phyloP scores from a whole-genome alignment of 2,329 filamentous ascomycete genomes.

The Plenodomus tracheiphilus region DNA sequence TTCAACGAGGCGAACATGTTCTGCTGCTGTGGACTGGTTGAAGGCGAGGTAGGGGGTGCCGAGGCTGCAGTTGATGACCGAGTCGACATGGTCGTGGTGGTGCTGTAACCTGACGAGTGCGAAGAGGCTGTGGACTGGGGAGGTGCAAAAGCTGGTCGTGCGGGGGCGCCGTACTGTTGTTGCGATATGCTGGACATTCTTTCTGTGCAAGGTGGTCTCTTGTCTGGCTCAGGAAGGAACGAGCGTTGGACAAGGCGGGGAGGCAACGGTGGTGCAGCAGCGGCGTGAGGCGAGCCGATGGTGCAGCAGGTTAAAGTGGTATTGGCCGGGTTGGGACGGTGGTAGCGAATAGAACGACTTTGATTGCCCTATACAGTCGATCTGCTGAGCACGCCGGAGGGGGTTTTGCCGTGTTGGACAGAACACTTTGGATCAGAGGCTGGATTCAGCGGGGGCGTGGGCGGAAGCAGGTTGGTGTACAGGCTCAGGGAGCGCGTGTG shows the following conservation, averaged over 20 bases:
- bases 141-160: conserved; percentile 42
- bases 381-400: conserved; percentile 10
- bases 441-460: conserved; percentile 9
- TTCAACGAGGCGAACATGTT: conserved; percentile 37
- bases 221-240: not conserved
- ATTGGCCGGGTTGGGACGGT: not conserved
- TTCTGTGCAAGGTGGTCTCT: not conserved
- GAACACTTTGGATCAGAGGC: not conserved
- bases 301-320: conserved; percentile 19
- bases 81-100: conserved; percentile 45
- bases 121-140: conserved; percentile 36
- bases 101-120: conserved; percentile 45
- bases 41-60: conserved; percentile 42
- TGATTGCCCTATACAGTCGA: conserved; percentile 22
- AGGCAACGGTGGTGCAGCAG: conserved; percentile 1
- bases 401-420: conserved; percentile 9
- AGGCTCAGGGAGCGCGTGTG: conserved; percentile 6
- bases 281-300: conserved; percentile 10
- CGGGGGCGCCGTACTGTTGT: conserved; percentile 20
- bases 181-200: conserved; percentile 26
- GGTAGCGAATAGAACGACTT: conserved; percentile 18
- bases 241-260: conserved; percentile 1
- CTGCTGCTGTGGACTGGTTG: conserved; percentile 36
- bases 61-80: conserved; percentile 35
- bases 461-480: conserved; percentile 1